A percentile compares a stretch with the other conserved stretches of the same genome.
Evolutionary conservation across 306 rosid species (phyloP).

Genomic region (Fragaria ananassa): DNA sequence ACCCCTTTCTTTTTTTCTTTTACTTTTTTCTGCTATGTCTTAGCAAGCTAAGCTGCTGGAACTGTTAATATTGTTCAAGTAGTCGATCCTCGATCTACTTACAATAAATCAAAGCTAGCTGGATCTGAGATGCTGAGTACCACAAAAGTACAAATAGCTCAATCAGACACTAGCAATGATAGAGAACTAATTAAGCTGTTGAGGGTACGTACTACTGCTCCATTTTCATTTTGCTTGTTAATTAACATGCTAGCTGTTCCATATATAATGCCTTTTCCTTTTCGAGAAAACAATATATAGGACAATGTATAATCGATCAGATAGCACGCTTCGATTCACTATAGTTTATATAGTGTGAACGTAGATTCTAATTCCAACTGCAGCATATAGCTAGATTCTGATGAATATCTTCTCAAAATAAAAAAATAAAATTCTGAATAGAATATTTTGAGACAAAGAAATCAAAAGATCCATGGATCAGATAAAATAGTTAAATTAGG

Average conservation of each 20-base stretch:
- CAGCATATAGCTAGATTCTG: neutral
- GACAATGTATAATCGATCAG: no score
- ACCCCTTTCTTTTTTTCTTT: neutral
- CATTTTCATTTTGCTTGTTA: neutral
- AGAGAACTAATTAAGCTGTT: neutral
- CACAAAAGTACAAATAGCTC: neutral
- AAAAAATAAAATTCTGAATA: no score
- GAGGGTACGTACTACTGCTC: neutral
- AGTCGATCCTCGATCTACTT: neutral
- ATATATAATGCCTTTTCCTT: neutral
- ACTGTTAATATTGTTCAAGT: neutral
- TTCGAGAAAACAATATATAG: no score
- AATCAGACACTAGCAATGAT: neutral
- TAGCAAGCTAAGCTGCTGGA: neutral
- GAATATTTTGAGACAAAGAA: neutral
- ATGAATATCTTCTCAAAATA: neutral
- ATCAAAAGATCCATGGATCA: neutral
- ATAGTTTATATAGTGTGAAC: neutral
- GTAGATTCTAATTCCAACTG: neutral
- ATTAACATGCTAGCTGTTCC: neutral
- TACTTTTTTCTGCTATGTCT: neutral
- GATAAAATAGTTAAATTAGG: no score
- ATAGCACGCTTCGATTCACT: neutral
- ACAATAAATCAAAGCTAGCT: neutral
- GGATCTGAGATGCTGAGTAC: neutral